These are phyloP conservation scores for Ceratobasidium sp. DNA, from an alignment of 1,284 basidiomycete genomes.

Conservation along the genomic window DNA sequence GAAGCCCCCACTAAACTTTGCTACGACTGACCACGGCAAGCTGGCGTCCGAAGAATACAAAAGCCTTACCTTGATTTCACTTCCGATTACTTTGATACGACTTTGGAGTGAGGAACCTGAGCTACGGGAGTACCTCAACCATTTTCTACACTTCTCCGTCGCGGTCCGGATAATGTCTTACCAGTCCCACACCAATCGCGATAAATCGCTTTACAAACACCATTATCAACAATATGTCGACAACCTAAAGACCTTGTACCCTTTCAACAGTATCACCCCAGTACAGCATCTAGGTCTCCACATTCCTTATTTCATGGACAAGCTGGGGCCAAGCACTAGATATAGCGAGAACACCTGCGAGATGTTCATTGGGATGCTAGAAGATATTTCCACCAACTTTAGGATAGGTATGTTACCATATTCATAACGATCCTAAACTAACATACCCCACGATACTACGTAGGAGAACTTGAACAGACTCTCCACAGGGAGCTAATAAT, in stretches of 20 bases:
- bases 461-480: conserved; percentile 26
- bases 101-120: background rate
- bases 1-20: conserved; percentile 33
- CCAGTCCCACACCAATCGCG: background rate
- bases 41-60: conserved; percentile 50
- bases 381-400: conserved; percentile 27
- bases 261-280: background rate
- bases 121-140: background rate
- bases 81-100: conserved; percentile 46
- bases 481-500: conserved; percentile 11
- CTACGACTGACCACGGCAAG: conserved; percentile 35
- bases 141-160: conserved; percentile 24
- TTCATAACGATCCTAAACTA: too few species aligned
- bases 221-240: conserved; percentile 12
- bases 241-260: conserved; percentile 10
- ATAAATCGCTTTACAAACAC: background rate
- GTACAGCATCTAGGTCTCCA: conserved; percentile 42
- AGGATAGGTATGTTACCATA: conserved; percentile 38
- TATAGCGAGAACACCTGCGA: conserved; percentile 38
- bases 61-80: conserved; percentile 37
- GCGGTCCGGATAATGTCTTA: conserved; percentile 22
- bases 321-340: conserved; percentile 32
- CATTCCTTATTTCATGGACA: conserved; percentile 10
- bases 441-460: background rate
- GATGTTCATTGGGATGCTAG: conserved; percentile 42